Conservation (phyloP, 1,284 basidiomycete species). For the Cutaneotrichosporon daszewskae region DNA sequence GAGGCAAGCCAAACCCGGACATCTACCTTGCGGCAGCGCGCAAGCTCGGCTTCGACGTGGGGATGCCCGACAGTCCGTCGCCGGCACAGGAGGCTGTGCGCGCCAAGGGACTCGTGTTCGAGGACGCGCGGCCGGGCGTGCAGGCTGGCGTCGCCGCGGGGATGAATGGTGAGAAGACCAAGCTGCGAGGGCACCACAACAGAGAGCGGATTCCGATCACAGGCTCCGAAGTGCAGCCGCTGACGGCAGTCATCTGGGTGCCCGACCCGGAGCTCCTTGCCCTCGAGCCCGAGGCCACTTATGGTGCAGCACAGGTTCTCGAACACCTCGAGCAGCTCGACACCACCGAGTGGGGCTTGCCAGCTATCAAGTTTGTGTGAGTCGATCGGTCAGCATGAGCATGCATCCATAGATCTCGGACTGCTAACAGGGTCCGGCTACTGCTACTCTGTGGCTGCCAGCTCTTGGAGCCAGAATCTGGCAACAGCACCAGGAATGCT, state of each 20-base stretch:
- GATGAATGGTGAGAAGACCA: constrained; percentile 40
- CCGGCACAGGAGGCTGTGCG: constrained; percentile 34
- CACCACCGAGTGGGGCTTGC: constrained; percentile 41
- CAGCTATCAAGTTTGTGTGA: constrained; percentile 9
- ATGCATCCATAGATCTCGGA: too few relatives aligned
- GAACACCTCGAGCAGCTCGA: constrained; percentile 39
- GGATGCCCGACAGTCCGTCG: constrained; percentile 30
- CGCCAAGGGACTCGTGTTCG: constrained; percentile 43
- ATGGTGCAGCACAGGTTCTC: constrained; percentile 40
- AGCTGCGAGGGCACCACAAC: background rate
- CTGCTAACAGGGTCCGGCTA: too few relatives aligned
- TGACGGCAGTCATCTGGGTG: constrained; percentile 43
- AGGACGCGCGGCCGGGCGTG: constrained; percentile 44
- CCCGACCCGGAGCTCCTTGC: constrained; percentile 42
- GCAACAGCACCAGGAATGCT: too few relatives aligned
- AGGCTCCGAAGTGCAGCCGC: background rate
- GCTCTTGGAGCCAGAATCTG: too few relatives aligned
- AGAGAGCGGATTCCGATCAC: background rate
- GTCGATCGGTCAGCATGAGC: too few relatives aligned
- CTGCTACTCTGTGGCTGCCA: too few relatives aligned
- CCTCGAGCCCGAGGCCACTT: constrained; percentile 34
- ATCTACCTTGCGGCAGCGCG: constrained; percentile 48
- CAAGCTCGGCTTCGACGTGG: constrained; percentile 42
- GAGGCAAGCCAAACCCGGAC: constrained; percentile 46
- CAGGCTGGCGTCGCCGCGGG: constrained; percentile 45